Conservation (phyloP, 768 basidiomycete species). For the Pilatotrama ljubarskyi region DNA sequence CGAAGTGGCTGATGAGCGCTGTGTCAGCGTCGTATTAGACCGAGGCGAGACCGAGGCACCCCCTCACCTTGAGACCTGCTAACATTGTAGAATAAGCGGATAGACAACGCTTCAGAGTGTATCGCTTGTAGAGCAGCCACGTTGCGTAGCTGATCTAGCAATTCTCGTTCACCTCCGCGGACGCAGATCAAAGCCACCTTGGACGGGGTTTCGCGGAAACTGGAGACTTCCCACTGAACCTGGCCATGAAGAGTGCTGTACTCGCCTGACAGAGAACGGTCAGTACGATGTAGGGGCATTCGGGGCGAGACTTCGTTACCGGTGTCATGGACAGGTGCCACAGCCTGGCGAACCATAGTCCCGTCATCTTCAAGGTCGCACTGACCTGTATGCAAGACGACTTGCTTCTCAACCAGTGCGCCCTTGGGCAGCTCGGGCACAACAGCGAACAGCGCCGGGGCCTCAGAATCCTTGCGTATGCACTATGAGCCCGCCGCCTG, state of each 20-base stretch:
- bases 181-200: conserved; percentile 42
- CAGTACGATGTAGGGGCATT: background rate
- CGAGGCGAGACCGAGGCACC: background rate
- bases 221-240: conserved; percentile 51
- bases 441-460: conserved; percentile 56
- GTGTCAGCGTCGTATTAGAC: background rate
- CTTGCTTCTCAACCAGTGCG: conserved; percentile 77
- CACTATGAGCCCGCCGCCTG: background rate
- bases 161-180: conserved; percentile 8
- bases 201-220: conserved; percentile 41
- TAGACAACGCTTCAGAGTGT: conserved; percentile 36
- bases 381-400: conserved; percentile 67
- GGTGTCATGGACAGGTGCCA: conserved; percentile 40
- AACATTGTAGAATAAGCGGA: conserved; percentile 49
- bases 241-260: conserved; percentile 14
- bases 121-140: conserved; percentile 20
- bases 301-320: conserved; percentile 33
- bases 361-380: conserved; percentile 47
- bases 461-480: conserved; percentile 21
- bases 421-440: conserved; percentile 69
- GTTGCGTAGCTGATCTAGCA: conserved; percentile 7
- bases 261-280: background rate
- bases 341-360: conserved; percentile 38
- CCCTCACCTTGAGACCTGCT: conserved; percentile 34
- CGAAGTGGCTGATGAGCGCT: conserved; percentile 22